Base-by-base conservation (phyloP, 2,329 filamentous ascomycete genomes). In the Corniculantispora saksenae region DNA sequence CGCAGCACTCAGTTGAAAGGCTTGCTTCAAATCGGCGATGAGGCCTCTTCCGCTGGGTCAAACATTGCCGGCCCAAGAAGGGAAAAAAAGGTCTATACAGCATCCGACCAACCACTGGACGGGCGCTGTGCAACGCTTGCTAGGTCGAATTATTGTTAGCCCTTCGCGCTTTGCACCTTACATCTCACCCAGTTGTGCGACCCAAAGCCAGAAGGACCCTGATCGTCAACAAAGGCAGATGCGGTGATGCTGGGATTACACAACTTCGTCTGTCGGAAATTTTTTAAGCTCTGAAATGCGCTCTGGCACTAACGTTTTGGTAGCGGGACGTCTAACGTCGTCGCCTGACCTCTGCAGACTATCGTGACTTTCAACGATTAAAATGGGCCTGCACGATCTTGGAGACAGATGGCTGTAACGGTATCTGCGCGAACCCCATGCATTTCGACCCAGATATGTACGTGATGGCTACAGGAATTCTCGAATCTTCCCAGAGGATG, bases 351-450 rank as follows among this genome's bases (percentile, higher is more conserved):
- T 63, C 12, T 19, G 27, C 51, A 56, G 51, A 54, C 19, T 48
- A 64, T 64, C 62, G 62, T 64, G 62, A 60, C 45, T 63, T 48
- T 59, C 27, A 43, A 48, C 48, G 48, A 64, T 54, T 48, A 60
- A 64, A 64, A 15, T 64, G 63, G 63, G 63, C 56, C 63, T 47
- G 2, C 35, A 64, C 56, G 56, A 64, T 64, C 63, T 15, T 45
- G 55, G 56, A 29, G 63, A 60, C 48, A 64, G 63, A 64, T 64
- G 55, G 15, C 56, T 64, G 56, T 48, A 60, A 64, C 56, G 56
- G 63, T 55, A 54, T 60, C 56, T 38, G 29, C 43, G 32, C 25
- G 12, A 63, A 50, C 29, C 53, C 40, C 29, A 63, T 45, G 43
- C 43, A 50, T 48, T 21, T 48, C 3, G 53, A 57, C 61, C 61